Percentiles rank a stretch among this genome's conserved stretches.
These are phyloP conservation scores for Quercus tomentella DNA, from an alignment of 331 rosid genomes.

Conservation along the genomic window DNA sequence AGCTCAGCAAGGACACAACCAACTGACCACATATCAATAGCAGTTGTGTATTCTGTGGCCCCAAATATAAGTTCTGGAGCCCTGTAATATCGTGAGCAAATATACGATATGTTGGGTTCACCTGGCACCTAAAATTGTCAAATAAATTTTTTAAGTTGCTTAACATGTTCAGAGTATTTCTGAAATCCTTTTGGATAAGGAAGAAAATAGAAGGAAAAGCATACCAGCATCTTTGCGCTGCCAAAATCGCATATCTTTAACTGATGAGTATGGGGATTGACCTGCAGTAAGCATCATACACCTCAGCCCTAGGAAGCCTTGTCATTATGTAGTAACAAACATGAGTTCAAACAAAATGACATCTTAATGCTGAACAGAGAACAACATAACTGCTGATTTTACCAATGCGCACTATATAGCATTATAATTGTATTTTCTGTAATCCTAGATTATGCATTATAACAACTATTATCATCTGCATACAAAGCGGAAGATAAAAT, in stretches of 20 bases:
- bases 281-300: constrained; percentile 44
- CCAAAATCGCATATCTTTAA: constrained; percentile 97
- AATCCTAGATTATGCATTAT: background rate
- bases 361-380: background rate
- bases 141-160: constrained; percentile 9
- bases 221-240: constrained; percentile 97
- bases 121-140: constrained; percentile 74
- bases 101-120: constrained; percentile 96
- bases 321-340: background rate
- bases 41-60: constrained; percentile 94
- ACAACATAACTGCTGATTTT: background rate
- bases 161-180: constrained; percentile 3
- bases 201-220: constrained; percentile 14
- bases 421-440: background rate
- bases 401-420: background rate
- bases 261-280: constrained; percentile 88
- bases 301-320: background rate
- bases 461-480: background rate
- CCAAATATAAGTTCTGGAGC: constrained; percentile 99
- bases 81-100: constrained; percentile 93
- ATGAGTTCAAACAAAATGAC: background rate
- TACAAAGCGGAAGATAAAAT: background rate
- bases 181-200: background rate
- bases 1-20: constrained; percentile 97
- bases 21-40: constrained; percentile 96